Base-by-base conservation (phyloP, 2,329 filamentous ascomycete genomes). In the Aspergillus brasiliensis region DNA sequence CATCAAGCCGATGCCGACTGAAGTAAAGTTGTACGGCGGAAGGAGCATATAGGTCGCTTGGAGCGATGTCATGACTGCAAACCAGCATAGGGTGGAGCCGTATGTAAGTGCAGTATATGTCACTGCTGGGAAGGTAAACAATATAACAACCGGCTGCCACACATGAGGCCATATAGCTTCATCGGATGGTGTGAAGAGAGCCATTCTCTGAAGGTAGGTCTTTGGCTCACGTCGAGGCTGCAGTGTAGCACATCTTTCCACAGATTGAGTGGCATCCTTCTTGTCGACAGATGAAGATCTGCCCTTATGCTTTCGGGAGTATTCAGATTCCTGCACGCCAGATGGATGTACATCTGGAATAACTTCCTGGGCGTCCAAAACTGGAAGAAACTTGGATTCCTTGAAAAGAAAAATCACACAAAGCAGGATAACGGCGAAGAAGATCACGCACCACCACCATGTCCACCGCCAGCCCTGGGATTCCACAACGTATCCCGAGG, bases 381-480 rank as follows among this genome's bases (percentile, higher is more conserved):
- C n/a, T 2, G 19, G 28, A 13, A 37, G 13, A 31, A 62, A 67
- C 52, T 64, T 77, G 0, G 74, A 77, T 59, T 80, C 82, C 46
- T 83, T 79, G 56, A 78, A 83, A 11, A 73, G 61, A 54, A 83
- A 81, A 1, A 77, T 31, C 42, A 82, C 75, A 10, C 76, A 59
- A 3, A 82, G 3, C 0, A 82, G 57, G 5, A 72, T 69, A 8
- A 70, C 57, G 2, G 74, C 74, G 23, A 81, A 70, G 31, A 81
- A 68, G 51, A 81, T 79, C 17, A 71, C 71, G 47, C 68, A 76
- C 74, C 74, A 83, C 80, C 80, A 82, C 75, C 76, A 83, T 1
- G 78, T 73, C 80, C 80, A 84, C 11, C 81, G 71, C 82, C 82
- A 85, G 0, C 80, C 81, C 63, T 80, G 75, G 1, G 69, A 67